Evolutionary conservation across 352 stramenopile genomes (phyloP).

Genomic region (Blastocystis sp.): DNA sequence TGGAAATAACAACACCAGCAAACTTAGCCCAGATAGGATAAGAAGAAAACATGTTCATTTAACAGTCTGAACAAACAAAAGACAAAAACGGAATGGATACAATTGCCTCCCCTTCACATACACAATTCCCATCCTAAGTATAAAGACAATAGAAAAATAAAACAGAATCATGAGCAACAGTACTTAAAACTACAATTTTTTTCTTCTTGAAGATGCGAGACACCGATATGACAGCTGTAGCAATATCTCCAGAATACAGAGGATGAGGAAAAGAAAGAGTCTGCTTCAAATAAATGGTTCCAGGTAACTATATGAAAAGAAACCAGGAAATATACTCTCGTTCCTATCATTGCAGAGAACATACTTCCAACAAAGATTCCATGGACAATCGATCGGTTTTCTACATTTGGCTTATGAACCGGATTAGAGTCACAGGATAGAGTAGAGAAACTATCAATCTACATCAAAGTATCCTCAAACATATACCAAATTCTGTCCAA

Average conservation of each 20-base stretch:
- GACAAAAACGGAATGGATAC: background rate
- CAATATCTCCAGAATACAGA: background rate
- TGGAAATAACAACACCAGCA: no score
- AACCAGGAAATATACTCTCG: background rate
- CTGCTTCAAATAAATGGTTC: conserved; percentile 2
- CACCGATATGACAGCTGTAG: background rate
- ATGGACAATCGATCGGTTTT: background rate
- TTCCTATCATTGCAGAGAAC: conserved; percentile 52
- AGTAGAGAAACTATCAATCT: background rate
- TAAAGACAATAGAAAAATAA: background rate
- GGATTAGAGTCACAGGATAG: conserved; percentile 4
- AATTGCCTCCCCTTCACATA: conserved; percentile 15
- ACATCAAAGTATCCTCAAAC: background rate
- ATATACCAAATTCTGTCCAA: background rate
- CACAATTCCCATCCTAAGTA: background rate
- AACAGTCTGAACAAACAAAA: background rate
- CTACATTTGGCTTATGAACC: background rate
- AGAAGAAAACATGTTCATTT: no score
- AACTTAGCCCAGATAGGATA: no score
- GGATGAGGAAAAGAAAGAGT: background rate
- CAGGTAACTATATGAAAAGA: background rate
- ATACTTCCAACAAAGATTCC: conserved; percentile 10
- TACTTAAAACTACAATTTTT: background rate
- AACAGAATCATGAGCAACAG: background rate
- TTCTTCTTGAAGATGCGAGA: background rate